Base-by-base conservation (phyloP, 1,139 yeast species). In the Zygosaccharomyces sapae region DNA sequence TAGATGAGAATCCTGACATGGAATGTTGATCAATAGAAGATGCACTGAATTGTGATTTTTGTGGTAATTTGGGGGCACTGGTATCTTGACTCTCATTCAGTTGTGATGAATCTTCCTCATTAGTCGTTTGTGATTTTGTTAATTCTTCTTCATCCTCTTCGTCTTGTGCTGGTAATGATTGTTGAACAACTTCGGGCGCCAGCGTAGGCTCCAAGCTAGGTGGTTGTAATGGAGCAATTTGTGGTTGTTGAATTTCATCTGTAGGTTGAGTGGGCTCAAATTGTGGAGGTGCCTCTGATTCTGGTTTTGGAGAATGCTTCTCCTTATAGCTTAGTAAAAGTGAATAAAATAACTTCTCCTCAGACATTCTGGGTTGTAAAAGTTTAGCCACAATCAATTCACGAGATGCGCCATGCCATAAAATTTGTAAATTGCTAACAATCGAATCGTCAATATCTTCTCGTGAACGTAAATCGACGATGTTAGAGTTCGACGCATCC, bases 281-380 rank as follows among this genome's bases (percentile, higher is more conserved):
- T 27, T 38, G 41, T n/a, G 25, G 12, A 10, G 37, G 31, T 9
- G 22, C 37, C 18, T 43, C 39, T 16, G 45, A 35, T 24, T 18
- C 34, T 10, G 40, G 9, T 56, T 49, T 42, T 52, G 53, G 37
- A 48, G 59, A 25, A 45, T 62, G 60, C 41, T 56, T 94, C 57
- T 84, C 86, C 55, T 97, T 78, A 66, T 92, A 92, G 60, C 87
- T 83, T 73, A 84, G 73, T 51, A 92, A 72, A 49, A 94, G 70
- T 52, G 88, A 84, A 68, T 92, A 94, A 58, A 92, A 92, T 48
- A 92, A 81, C 71, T 92, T 92, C 61, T 94, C 98, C 1, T 95
- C 80, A 55, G 84, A 85, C 46, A 81, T 77, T 25, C 73, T 78
- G 0, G 79, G 72, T 2, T 82, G 73, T 43, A 84, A 58, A 38